These are phyloP conservation scores for Pittosporum tobira DNA, from an alignment of 129 eudicot species.

Conservation along the genomic window DNA sequence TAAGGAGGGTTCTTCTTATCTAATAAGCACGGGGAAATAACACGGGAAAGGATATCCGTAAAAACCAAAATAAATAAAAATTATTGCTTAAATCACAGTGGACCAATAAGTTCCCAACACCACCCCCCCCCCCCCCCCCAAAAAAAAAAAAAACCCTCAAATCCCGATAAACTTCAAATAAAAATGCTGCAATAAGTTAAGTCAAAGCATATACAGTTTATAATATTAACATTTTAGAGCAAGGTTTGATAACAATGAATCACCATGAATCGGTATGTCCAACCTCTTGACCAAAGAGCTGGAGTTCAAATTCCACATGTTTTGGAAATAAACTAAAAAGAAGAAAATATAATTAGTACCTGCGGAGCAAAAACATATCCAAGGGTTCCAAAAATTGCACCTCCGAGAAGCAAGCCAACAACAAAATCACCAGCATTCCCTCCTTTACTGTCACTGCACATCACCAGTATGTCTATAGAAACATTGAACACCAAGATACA, in stretches of 20 bases:
- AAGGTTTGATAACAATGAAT: too few species aligned
- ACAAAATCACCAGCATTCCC: constrained; percentile 69
- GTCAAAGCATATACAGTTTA: too few species aligned
- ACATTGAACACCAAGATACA: too few species aligned
- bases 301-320: not conserved
- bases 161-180: too few species aligned
- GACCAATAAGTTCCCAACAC: not conserved
- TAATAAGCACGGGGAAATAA: constrained; percentile 9
- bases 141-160: too few species aligned
- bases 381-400: constrained; percentile 79
- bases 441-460: constrained; percentile 47
- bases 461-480: not conserved
- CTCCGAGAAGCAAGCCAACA: constrained; percentile 80
- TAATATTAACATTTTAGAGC: too few species aligned
- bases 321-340: not conserved
- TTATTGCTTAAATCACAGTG: not conserved
- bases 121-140: not conserved
- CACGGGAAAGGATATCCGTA: not conserved
- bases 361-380: constrained; percentile 85
- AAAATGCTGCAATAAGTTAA: not conserved
- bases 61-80: not conserved
- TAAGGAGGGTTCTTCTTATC: constrained; percentile 70
- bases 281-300: not conserved
- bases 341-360: constrained; percentile 31
- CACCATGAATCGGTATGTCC: not conserved